These are phyloP conservation scores for Cyberlindnera meyerae DNA, from an alignment of 805 yeast genomes.

Conservation along the genomic window DNA sequence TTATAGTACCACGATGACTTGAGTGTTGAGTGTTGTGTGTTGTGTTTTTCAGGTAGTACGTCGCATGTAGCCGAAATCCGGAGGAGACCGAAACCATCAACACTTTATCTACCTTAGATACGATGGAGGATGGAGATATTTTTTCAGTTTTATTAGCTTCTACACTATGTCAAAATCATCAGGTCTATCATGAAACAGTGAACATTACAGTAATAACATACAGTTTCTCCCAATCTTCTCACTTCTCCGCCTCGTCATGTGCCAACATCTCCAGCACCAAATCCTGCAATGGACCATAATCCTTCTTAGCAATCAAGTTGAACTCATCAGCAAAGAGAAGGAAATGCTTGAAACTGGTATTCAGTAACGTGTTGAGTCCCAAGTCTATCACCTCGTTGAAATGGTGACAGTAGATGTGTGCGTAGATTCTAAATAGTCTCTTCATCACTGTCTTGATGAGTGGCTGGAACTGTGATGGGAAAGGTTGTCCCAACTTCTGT, in stretches of 20 bases:
- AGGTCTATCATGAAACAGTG: neutral
- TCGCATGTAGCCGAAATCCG: no score
- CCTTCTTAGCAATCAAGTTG: constrained; percentile 67
- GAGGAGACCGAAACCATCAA: no score
- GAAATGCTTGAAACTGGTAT: constrained; percentile 92
- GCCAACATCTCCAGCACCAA: constrained; percentile 48
- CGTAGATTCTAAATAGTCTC: constrained; percentile 88
- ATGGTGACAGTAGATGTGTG: constrained; percentile 97
- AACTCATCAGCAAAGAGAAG: constrained; percentile 85
- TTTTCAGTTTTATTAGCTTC: no score
- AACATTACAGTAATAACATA: neutral
- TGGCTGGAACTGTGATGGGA: constrained; percentile 76
- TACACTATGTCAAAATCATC: no score
- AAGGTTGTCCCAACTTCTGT: constrained; percentile 83
- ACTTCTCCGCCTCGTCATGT: constrained; percentile 7
- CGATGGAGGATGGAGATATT: no score
- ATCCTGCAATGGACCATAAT: constrained; percentile 89
- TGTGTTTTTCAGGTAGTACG: no score
- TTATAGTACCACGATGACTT: no score
- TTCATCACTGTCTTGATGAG: constrained; percentile 84
- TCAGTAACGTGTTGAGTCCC: constrained; percentile 87
- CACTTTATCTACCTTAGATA: no score
- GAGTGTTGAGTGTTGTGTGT: no score
- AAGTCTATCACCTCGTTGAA: constrained; percentile 91
- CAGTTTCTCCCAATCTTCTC: neutral